Evolutionary conservation across 2,329 filamentous ascomycete genomes (phyloP).

Genomic region (Ilyonectria destructans): DNA sequence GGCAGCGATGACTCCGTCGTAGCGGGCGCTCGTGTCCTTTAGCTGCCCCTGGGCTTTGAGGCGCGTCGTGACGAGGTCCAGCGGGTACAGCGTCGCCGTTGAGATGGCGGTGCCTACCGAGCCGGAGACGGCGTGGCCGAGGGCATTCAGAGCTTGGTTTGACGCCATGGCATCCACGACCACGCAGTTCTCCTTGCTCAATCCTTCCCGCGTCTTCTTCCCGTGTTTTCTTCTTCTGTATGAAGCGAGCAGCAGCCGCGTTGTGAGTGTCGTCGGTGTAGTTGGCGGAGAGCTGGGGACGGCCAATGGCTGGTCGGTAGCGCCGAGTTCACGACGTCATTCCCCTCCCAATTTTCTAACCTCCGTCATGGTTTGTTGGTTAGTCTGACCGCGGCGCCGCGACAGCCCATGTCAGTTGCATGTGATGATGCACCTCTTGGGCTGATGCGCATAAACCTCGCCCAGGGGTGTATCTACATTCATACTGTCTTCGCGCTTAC

Average conservation of each 20-base stretch:
- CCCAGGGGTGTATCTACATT: neutral
- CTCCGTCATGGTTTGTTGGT: neutral
- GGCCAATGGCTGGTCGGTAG: neutral
- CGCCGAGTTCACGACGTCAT: conserved; percentile 25
- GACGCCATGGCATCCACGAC: conserved; percentile 49
- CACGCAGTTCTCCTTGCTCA: neutral
- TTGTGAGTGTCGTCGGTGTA: conserved; percentile 1
- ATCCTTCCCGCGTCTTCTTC: neutral
- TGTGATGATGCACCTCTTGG: neutral
- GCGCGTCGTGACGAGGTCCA: conserved; percentile 86
- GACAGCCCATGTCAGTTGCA: neutral
- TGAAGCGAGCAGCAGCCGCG: neutral
- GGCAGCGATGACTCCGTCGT: conserved; percentile 79
- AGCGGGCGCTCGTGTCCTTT: conserved; percentile 64
- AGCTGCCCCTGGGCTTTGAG: conserved; percentile 83
- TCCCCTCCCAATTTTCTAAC: conserved; percentile 6
- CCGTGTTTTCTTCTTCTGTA: neutral
- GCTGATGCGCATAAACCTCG: neutral
- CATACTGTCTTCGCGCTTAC: conserved; percentile 31
- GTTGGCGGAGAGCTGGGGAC: neutral
- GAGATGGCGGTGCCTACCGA: conserved; percentile 85
- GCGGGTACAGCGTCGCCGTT: conserved; percentile 84
- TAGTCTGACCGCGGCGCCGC: neutral
- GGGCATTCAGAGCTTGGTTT: conserved; percentile 73
- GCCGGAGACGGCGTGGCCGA: conserved; percentile 88